Conservation (phyloP, 495 filamentous ascomycete genomes). For the Annulohypoxylon nitens region DNA sequence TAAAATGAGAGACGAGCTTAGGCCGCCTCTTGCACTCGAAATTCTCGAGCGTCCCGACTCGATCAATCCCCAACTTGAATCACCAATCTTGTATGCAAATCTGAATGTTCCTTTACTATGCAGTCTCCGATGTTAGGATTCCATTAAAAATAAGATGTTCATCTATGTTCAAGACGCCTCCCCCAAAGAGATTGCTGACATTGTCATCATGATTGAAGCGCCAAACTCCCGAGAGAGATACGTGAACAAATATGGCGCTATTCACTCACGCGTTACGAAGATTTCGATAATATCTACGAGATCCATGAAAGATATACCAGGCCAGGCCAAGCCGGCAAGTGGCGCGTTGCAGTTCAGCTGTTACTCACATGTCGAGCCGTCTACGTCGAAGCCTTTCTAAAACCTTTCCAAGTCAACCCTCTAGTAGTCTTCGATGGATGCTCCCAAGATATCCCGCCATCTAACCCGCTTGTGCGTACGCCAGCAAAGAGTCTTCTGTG, state of each 20-base stretch:
- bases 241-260: slow-evolving; percentile 49
- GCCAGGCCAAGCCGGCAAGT: slow-evolving; percentile 44
- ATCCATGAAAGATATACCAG: slow-evolving; percentile 26
- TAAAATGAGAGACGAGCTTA: background rate
- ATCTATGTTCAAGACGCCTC: slow-evolving; percentile 1
- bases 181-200: slow-evolving; percentile 35
- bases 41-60: slow-evolving; percentile 34
- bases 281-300: slow-evolving; percentile 36
- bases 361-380: slow-evolving; percentile 47
- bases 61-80: background rate
- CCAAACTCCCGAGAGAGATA: slow-evolving; percentile 46
- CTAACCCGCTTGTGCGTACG: slow-evolving; percentile 32
- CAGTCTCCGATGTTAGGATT: background rate
- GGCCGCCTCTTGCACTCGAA: slow-evolving; percentile 38
- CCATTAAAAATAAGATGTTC: background rate
- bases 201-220: background rate
- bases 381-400: slow-evolving; percentile 49
- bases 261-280: slow-evolving; percentile 45
- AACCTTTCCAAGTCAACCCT: slow-evolving; percentile 48
- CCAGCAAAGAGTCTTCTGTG: slow-evolving; percentile 14
- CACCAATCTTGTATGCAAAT: background rate
- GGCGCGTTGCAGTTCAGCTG: slow-evolving; percentile 37
- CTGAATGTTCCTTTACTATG: background rate
- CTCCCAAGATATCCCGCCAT: slow-evolving; percentile 31
- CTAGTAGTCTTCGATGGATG: slow-evolving; percentile 45